Conservation (phyloP, 306 rosid species). For the Glycine soja region DNA sequence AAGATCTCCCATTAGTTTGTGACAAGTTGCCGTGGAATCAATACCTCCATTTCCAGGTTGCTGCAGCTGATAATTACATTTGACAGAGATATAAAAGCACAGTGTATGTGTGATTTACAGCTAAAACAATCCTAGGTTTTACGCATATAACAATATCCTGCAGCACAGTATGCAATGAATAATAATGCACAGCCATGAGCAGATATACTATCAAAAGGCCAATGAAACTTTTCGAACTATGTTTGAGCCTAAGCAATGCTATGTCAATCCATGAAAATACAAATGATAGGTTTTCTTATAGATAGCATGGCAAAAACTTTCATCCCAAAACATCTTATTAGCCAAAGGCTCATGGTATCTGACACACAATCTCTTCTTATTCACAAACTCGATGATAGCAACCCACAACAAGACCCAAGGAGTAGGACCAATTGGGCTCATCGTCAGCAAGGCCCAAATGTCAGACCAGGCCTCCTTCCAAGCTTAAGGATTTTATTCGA, state of each 20-base stretch:
- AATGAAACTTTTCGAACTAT: not conserved
- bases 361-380: too few species aligned
- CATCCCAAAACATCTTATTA: not conserved
- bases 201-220: not conserved
- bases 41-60: conserved; percentile 60
- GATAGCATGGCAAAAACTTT: not conserved
- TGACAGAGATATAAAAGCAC: conserved; percentile 40
- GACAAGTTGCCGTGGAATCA: conserved; percentile 60
- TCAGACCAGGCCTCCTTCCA: too few species aligned
- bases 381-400: too few species aligned
- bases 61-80: conserved; percentile 63
- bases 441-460: too few species aligned
- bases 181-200: not conserved
- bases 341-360: too few species aligned
- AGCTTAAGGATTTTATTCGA: too few species aligned
- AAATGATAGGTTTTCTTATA: conserved; percentile 25
- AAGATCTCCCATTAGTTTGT: conserved; percentile 71
- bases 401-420: too few species aligned
- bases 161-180: conserved; percentile 22
- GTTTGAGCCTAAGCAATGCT: not conserved
- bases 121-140: not conserved
- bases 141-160: conserved; percentile 6
- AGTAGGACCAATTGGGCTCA: too few species aligned
- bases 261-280: not conserved
- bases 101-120: conserved; percentile 39